Conservation (phyloP, 768 basidiomycete genomes). For the Panaeolus papilionaceus region DNA sequence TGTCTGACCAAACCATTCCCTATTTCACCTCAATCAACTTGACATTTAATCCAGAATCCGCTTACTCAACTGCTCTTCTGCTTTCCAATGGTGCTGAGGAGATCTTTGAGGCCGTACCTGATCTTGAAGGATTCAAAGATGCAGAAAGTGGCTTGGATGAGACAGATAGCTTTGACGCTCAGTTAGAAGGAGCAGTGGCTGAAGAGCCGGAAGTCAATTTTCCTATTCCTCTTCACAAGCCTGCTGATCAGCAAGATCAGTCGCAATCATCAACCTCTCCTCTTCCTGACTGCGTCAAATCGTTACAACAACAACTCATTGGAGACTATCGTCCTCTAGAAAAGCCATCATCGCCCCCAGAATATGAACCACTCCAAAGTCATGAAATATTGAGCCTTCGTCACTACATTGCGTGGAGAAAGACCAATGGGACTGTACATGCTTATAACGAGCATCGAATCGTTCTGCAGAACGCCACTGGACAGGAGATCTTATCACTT, state of each 20-base stretch:
- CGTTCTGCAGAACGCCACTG: conserved; percentile 13
- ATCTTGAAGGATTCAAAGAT: conserved; percentile 5
- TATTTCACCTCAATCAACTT: background rate
- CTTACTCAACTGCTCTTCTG: background rate
- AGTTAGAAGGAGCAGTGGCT: background rate
- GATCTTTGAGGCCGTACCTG: background rate
- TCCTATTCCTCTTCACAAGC: no score
- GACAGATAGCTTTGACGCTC: background rate
- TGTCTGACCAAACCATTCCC: no score
- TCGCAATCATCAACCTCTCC: no score
- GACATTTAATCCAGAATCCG: background rate
- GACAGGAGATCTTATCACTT: conserved; percentile 15
- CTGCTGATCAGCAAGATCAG: no score
- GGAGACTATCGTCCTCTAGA: background rate
- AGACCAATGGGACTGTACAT: conserved; percentile 20
- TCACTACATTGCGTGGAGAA: conserved; percentile 24
- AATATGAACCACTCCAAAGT: background rate
- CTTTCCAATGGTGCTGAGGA: background rate
- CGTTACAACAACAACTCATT: background rate
- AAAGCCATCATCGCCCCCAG: background rate
- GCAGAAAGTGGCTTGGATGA: conserved; percentile 2
- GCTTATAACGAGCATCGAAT: conserved; percentile 21
- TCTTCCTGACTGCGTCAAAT: no score
- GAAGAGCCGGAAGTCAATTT: background rate
- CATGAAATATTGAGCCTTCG: conserved; percentile 18